These are phyloP conservation scores for Phanerochaete carnosa DNA, from an alignment of 768 basidiomycete species.

Conservation along the genomic window DNA sequence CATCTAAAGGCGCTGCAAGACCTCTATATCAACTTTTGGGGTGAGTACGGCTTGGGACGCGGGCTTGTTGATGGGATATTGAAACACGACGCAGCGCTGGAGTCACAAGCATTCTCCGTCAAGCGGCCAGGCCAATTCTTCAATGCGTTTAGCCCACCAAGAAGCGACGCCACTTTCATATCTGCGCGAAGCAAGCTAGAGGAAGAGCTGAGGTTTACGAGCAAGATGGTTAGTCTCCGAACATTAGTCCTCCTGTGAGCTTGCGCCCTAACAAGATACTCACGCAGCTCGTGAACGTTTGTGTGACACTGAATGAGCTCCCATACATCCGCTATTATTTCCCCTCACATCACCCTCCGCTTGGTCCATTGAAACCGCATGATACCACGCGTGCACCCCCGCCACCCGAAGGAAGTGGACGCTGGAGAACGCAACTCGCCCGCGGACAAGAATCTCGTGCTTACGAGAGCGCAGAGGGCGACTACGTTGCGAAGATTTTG, in stretches of 20 bases:
- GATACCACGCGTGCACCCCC: conserved; percentile 58
- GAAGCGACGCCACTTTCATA: conserved; percentile 62
- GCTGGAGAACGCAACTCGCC: conserved; percentile 83
- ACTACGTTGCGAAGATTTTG: conserved; percentile 76
- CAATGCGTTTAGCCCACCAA: conserved; percentile 83
- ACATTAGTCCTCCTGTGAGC: background rate
- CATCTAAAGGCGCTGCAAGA: conserved; percentile 78
- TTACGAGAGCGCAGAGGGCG: conserved; percentile 66
- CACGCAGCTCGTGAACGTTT: conserved; percentile 77
- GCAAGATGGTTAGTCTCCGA: conserved; percentile 54
- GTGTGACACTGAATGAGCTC: conserved; percentile 87
- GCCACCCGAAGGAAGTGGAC: conserved; percentile 56
- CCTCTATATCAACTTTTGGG: conserved; percentile 90
- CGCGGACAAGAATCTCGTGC: conserved; percentile 67
- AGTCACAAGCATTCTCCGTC: conserved; percentile 82
- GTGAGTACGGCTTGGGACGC: conserved; percentile 42
- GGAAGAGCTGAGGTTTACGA: conserved; percentile 78
- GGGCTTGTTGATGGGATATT: background rate
- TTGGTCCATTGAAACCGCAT: conserved; percentile 78
- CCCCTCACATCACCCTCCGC: conserved; percentile 75
- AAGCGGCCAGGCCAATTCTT: conserved; percentile 81
- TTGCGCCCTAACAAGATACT: background rate
- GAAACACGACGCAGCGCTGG: conserved; percentile 53
- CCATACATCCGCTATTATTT: conserved; percentile 93
- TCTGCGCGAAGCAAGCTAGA: conserved; percentile 73